Evolutionary conservation across 2,329 filamentous ascomycete genomes (phyloP).

Genomic region (Calonectria crousiana): DNA sequence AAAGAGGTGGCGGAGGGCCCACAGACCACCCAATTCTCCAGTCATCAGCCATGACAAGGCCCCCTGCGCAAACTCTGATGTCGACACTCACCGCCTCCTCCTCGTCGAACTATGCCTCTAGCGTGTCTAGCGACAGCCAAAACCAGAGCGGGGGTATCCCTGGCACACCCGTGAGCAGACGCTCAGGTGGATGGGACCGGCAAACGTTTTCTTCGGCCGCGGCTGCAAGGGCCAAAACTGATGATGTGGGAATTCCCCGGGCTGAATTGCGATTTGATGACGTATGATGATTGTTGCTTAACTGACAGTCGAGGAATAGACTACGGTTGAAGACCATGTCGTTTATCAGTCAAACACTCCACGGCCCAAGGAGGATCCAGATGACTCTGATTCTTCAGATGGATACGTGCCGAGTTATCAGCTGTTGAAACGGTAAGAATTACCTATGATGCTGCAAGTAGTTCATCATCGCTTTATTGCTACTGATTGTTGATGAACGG

Average conservation of each 20-base stretch:
- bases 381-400: background rate
- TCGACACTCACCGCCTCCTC: slow-evolving; percentile 38
- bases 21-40: background rate
- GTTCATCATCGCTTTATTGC: background rate
- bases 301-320: background rate
- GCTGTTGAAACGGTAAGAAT: background rate
- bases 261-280: background rate
- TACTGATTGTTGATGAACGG: background rate
- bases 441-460: background rate
- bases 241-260: background rate
- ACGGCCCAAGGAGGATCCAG: background rate
- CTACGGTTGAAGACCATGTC: background rate
- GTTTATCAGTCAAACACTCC: background rate
- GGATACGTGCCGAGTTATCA: background rate
- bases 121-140: slow-evolving; percentile 32
- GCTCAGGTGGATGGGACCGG: slow-evolving; percentile 40
- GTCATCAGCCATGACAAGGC: slow-evolving; percentile 19
- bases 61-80: slow-evolving; percentile 26
- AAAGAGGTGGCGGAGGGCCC: background rate
- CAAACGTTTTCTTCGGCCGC: slow-evolving; percentile 38
- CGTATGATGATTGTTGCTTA: background rate
- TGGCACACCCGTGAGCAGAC: slow-evolving; percentile 37
- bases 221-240: background rate
- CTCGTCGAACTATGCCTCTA: slow-evolving; percentile 37
- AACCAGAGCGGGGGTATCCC: slow-evolving; percentile 31